Evolutionary conservation across 2,329 filamentous ascomycete genomes (phyloP).

Genomic region (Tolypocladium cylindrosporum): DNA sequence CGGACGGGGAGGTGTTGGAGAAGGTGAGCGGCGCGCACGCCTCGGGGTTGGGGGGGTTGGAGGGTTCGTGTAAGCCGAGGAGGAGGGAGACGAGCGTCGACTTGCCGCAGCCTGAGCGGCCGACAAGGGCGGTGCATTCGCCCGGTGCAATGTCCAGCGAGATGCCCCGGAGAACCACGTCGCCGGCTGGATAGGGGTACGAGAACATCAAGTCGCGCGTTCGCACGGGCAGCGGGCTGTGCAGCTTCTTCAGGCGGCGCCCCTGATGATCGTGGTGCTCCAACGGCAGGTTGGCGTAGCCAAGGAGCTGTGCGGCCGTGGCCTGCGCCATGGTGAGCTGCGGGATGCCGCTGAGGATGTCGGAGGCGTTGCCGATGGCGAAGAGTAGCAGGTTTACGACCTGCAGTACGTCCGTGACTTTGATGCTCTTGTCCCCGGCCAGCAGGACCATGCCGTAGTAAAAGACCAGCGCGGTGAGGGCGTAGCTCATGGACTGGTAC

Average conservation of each 20-base stretch:
- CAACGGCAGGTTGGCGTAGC: slow-evolving; percentile 51
- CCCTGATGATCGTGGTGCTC: slow-evolving; percentile 45
- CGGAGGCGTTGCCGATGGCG: slow-evolving; percentile 62
- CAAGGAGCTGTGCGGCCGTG: slow-evolving; percentile 62
- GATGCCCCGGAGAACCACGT: slow-evolving; percentile 50
- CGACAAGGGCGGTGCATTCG: slow-evolving; percentile 68
- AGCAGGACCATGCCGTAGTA: slow-evolving; percentile 68
- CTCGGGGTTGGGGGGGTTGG: background rate
- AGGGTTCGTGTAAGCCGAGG: slow-evolving; percentile 55
- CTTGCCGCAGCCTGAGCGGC: slow-evolving; percentile 82
- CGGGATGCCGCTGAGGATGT: slow-evolving; percentile 64
- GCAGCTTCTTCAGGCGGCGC: slow-evolving; percentile 24
- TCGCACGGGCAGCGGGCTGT: slow-evolving; percentile 34
- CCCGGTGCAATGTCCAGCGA: slow-evolving; percentile 53
- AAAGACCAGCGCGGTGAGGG: slow-evolving; percentile 70
- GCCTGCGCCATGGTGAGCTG: slow-evolving; percentile 68
- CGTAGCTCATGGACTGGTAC: slow-evolving; percentile 62
- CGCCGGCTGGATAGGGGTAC: slow-evolving; percentile 51
- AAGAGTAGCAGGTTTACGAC: slow-evolving; percentile 81
- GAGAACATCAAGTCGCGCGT: slow-evolving; percentile 51
- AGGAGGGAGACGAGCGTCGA: slow-evolving; percentile 72
- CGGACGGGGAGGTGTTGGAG: slow-evolving; percentile 42
- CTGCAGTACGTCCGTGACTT: slow-evolving; percentile 52
- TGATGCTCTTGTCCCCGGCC: slow-evolving; percentile 31
- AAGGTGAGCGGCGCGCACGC: slow-evolving; percentile 39